Evolutionary conservation across 1,284 basidiomycete species (phyloP).

Genomic region (Rhodotorula sp.): DNA sequence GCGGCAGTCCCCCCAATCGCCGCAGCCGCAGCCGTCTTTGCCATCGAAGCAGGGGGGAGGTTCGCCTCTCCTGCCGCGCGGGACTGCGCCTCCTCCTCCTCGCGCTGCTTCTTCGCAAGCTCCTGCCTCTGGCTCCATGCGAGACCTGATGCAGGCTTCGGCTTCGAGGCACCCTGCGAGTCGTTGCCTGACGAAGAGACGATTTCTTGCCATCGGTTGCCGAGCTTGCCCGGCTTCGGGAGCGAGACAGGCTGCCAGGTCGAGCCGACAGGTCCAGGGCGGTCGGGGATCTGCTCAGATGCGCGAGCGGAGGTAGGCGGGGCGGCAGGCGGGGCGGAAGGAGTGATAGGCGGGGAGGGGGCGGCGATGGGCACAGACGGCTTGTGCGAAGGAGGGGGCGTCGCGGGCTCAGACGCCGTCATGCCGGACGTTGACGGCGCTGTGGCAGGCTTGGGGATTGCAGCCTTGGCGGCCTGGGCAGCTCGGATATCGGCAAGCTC

Average conservation of each 20-base stretch:
- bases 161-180: background rate
- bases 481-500: constrained; percentile 47
- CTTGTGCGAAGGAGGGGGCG: constrained; percentile 45
- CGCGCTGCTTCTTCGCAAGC: constrained; percentile 73
- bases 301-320: constrained; percentile 53
- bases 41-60: constrained; percentile 48
- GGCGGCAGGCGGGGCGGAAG: constrained; percentile 53
- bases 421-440: constrained; percentile 50
- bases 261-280: constrained; percentile 57
- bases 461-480: background rate
- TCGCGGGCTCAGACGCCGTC: constrained; percentile 54
- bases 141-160: constrained; percentile 49
- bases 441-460: constrained; percentile 36
- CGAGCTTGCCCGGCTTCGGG: constrained; percentile 77
- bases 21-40: constrained; percentile 47
- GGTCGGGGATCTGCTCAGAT: constrained; percentile 30
- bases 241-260: constrained; percentile 82
- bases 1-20: constrained; percentile 17
- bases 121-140: constrained; percentile 90
- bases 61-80: constrained; percentile 52
- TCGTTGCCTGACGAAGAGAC: background rate
- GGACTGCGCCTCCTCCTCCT: constrained; percentile 69
- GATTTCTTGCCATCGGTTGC: constrained; percentile 67
- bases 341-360: background rate
- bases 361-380: background rate